These are phyloP conservation scores for Rhodotorula diobovata DNA, from an alignment of 768 basidiomycete genomes.

Conservation along the genomic window DNA sequence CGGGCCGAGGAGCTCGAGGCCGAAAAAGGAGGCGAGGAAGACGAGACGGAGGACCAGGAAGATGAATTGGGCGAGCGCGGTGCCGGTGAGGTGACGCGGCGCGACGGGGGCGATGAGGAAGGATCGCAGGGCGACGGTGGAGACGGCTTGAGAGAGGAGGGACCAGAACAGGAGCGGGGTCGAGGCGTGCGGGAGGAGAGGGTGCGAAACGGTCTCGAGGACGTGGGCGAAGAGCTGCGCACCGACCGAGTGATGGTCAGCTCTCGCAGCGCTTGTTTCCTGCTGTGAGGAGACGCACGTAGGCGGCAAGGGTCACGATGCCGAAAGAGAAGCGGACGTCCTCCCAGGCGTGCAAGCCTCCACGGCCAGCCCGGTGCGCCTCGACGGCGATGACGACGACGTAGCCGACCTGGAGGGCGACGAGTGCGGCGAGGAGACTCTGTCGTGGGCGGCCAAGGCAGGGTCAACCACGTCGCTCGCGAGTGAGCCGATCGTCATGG, in stretches of 20 bases:
- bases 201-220: slow-evolving; percentile 34
- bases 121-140: slow-evolving; percentile 63
- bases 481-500: background rate
- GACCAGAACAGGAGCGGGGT: slow-evolving; percentile 73
- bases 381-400: slow-evolving; percentile 18
- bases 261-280: no score
- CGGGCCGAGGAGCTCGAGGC: slow-evolving; percentile 66
- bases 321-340: slow-evolving; percentile 23
- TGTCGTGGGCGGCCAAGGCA: background rate
- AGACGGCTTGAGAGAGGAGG: slow-evolving; percentile 59
- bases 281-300: slow-evolving; percentile 10
- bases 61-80: slow-evolving; percentile 42
- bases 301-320: slow-evolving; percentile 7
- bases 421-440: slow-evolving; percentile 1
- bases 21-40: slow-evolving; percentile 56
- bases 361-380: background rate
- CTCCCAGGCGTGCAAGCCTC: background rate
- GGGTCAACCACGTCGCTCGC: rapidly evolving
- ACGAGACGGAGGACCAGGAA: slow-evolving; percentile 49
- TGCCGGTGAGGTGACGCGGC: slow-evolving; percentile 43
- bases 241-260: background rate
- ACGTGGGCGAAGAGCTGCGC: slow-evolving; percentile 29
- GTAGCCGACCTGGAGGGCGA: slow-evolving; percentile 17
- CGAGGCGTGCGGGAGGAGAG: slow-evolving; percentile 36
- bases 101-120: slow-evolving; percentile 40